Percentiles rank a stretch among this genome's conserved stretches.
Evolutionary conservation across 768 basidiomycete genomes (phyloP).

Genomic region (Hemileccinum impolitum): DNA sequence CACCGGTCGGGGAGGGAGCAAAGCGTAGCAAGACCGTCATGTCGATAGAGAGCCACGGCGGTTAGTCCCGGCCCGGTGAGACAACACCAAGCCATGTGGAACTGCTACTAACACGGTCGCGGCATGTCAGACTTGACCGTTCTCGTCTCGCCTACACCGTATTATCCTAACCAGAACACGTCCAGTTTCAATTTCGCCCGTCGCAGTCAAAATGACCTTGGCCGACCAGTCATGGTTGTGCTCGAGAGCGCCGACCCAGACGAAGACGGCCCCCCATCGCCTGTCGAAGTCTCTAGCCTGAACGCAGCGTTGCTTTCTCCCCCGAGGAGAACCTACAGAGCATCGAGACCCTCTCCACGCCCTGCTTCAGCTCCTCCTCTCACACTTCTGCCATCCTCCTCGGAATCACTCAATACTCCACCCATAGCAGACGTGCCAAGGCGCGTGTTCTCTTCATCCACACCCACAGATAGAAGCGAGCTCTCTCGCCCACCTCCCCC

Average conservation of each 20-base stretch:
- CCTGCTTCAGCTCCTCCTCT: slow-evolving; percentile 27
- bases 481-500: slow-evolving; percentile 61
- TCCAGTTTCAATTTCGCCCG: slow-evolving; percentile 31
- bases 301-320: slow-evolving; percentile 25
- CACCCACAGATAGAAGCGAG: slow-evolving; percentile 30
- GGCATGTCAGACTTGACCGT: slow-evolving; percentile 34
- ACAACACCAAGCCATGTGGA: too few relatives aligned
- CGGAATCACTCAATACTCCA: neutral
- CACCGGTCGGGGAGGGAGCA: slow-evolving; percentile 95
- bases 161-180: slow-evolving; percentile 20
- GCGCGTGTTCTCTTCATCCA: slow-evolving; percentile 15
- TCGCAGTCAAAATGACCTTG: slow-evolving; percentile 26
- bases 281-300: slow-evolving; percentile 17
- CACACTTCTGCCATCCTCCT: neutral
- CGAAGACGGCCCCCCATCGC: slow-evolving; percentile 23
- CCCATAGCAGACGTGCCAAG: slow-evolving; percentile 10
- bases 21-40: slow-evolving; percentile 76
- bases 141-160: slow-evolving; percentile 31
- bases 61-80: neutral
- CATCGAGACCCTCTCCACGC: slow-evolving; percentile 9
- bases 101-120: too few relatives aligned
- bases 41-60: too few relatives aligned
- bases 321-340: slow-evolving; percentile 27
- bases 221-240: slow-evolving; percentile 31
- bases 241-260: slow-evolving; percentile 27